phyloP scores from a whole-genome alignment of 1,139 yeast species.

The Geotrichum citri-aurantii region DNA sequence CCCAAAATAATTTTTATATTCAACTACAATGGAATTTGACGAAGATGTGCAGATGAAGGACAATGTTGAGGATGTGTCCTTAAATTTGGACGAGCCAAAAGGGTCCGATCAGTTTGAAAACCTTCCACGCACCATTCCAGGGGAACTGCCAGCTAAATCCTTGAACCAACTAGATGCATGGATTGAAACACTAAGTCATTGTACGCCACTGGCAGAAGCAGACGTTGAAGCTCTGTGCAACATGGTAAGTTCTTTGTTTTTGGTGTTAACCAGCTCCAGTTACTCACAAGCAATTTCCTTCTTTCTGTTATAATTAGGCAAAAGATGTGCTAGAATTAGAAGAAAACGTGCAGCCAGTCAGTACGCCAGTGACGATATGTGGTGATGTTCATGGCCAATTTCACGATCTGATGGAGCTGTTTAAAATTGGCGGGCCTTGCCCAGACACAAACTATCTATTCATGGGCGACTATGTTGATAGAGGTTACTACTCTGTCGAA shows the following conservation, averaged over 20 bases:
- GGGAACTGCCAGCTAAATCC: constrained; percentile 16
- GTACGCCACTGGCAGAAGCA: constrained; percentile 76
- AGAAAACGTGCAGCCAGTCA: constrained; percentile 79
- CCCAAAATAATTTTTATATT: too few relatives aligned
- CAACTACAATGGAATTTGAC: constrained; percentile 14
- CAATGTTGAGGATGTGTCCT: constrained; percentile 11
- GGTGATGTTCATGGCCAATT: constrained; percentile 95
- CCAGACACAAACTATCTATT: constrained; percentile 69
- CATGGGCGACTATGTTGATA: constrained; percentile 87
- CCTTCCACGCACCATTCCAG: constrained; percentile 2
- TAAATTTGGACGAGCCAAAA: neutral
- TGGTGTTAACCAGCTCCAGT: neutral
- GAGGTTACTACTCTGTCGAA: constrained; percentile 89
- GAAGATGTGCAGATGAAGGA: constrained; percentile 19
- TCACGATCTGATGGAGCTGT: constrained; percentile 78
- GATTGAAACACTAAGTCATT: constrained; percentile 72
- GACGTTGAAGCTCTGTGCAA: constrained; percentile 77
- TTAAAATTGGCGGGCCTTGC: constrained; percentile 73
- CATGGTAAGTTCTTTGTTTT: constrained; percentile 27
- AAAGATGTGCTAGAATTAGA: constrained; percentile 29
- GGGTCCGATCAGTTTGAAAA: neutral
- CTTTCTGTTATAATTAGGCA: neutral
- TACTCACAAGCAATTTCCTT: neutral
- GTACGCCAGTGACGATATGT: constrained; percentile 82
- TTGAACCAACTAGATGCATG: constrained; percentile 75